phyloP scores from a whole-genome alignment of 331 rosid species.

The Cydonia oblonga region DNA sequence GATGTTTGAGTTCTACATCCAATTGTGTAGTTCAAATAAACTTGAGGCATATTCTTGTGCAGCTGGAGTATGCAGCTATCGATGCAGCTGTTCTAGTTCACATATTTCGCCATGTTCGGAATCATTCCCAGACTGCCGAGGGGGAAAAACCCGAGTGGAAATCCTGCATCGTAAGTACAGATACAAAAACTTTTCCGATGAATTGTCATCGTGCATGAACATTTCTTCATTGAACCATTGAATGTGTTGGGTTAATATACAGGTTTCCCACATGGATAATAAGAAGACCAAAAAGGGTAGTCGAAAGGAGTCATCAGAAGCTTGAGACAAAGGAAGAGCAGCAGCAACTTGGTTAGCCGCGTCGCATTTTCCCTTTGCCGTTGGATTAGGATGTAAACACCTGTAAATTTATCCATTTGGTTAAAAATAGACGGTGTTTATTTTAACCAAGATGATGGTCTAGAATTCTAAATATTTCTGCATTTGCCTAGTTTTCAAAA shows the following conservation, averaged over 20 bases:
- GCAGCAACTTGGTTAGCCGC: slow-evolving; percentile 5
- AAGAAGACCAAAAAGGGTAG: slow-evolving; percentile 35
- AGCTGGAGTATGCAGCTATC: slow-evolving; percentile 95
- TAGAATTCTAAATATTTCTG: too few relatives aligned
- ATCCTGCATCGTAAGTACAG: slow-evolving; percentile 61
- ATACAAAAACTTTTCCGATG: not conserved
- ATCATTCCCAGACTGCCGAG: slow-evolving; percentile 37
- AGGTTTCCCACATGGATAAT: slow-evolving; percentile 55
- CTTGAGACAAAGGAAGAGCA: slow-evolving; percentile 8
- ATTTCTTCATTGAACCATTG: not conserved
- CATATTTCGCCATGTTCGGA: slow-evolving; percentile 60
- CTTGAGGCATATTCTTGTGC: slow-evolving; percentile 17
- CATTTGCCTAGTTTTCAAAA: not conserved
- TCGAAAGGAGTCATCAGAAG: slow-evolving; percentile 11
- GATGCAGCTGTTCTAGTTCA: slow-evolving; percentile 86
- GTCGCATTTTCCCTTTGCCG: not conserved
- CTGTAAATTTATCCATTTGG: slow-evolving; percentile 17
- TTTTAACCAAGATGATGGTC: not conserved
- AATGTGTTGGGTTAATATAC: slow-evolving; percentile 8
- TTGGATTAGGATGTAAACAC: not conserved
- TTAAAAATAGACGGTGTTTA: not conserved
- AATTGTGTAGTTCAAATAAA: not conserved
- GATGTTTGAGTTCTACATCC: not conserved
- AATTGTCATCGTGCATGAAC: not conserved
- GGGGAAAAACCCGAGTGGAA: slow-evolving; percentile 52